These are phyloP conservation scores for Silybum marianum DNA, from an alignment of 129 eudicot species.

Conservation along the genomic window DNA sequence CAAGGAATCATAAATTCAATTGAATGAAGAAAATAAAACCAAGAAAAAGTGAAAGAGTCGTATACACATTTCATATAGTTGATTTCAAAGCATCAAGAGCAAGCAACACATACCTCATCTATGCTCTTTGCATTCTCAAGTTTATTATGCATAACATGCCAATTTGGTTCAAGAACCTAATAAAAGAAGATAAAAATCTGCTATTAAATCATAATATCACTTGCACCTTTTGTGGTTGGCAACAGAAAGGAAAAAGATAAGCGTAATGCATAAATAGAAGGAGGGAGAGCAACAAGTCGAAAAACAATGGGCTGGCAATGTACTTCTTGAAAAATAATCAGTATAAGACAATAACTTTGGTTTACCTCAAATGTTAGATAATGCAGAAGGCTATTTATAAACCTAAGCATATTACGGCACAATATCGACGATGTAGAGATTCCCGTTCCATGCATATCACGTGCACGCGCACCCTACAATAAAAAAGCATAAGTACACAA, in stretches of 20 bases:
- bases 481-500: constrained; percentile 5
- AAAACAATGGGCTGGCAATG: neutral
- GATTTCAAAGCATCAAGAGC: constrained; percentile 10
- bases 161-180: constrained; percentile 98
- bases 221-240: neutral
- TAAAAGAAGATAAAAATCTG: constrained; percentile 17
- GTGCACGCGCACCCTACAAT: constrained; percentile 83
- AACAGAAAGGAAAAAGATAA: neutral
- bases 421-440: constrained; percentile 86
- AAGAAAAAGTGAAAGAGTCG: neutral
- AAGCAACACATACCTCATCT: constrained; percentile 67
- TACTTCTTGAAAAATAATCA: neutral
- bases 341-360: constrained; percentile 17
- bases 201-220: neutral
- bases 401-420: constrained; percentile 91
- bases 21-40: neutral
- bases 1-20: constrained; percentile 12
- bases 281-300: constrained; percentile 3
- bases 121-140: constrained; percentile 96
- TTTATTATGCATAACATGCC: constrained; percentile 95
- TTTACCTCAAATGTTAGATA: constrained; percentile 95
- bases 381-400: constrained; percentile 92
- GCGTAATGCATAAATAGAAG: constrained; percentile 6
- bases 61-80: constrained; percentile 1
- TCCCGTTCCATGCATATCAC: constrained; percentile 87